Evolutionary conservation across 148 eudicot genomes (phyloP).

Genomic region (Salicornia ramosissima): DNA sequence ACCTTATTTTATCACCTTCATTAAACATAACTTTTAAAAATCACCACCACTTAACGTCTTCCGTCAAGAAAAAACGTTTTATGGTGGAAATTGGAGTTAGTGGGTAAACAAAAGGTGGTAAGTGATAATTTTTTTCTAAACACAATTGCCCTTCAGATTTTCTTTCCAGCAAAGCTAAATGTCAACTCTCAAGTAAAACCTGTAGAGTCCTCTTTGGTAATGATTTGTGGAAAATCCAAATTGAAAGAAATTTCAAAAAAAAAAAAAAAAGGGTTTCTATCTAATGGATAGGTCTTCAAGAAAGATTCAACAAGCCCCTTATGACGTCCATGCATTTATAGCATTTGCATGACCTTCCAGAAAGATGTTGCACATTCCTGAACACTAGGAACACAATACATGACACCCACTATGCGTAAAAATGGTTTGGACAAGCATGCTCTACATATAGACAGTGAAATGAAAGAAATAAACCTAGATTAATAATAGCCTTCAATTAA

Average conservation of each 20-base stretch:
- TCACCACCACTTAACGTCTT: too few species aligned
- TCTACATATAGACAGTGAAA: background rate
- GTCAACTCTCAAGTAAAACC: too few species aligned
- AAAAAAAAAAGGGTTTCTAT: background rate
- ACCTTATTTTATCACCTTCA: too few species aligned
- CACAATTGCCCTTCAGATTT: background rate
- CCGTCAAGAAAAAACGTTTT: too few species aligned
- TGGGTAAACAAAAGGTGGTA: too few species aligned
- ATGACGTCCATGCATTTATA: background rate
- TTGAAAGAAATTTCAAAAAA: background rate
- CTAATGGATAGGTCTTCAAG: background rate
- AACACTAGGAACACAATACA: background rate
- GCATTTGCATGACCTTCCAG: background rate
- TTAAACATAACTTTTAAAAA: too few species aligned
- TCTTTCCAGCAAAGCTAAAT: background rate
- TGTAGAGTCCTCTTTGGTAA: background rate
- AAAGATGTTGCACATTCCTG: background rate
- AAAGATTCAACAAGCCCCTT: background rate
- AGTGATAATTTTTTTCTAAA: too few species aligned
- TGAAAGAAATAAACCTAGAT: too few species aligned
- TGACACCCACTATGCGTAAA: background rate
- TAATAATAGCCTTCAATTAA: background rate
- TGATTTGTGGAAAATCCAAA: background rate
- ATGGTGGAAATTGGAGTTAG: too few species aligned
- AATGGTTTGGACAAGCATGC: background rate